Evolutionary conservation across 2,329 filamentous ascomycete species (phyloP), one percentile per base, ranked within the genome.

Genomic region (Trichoderma lentiforme): DNA sequence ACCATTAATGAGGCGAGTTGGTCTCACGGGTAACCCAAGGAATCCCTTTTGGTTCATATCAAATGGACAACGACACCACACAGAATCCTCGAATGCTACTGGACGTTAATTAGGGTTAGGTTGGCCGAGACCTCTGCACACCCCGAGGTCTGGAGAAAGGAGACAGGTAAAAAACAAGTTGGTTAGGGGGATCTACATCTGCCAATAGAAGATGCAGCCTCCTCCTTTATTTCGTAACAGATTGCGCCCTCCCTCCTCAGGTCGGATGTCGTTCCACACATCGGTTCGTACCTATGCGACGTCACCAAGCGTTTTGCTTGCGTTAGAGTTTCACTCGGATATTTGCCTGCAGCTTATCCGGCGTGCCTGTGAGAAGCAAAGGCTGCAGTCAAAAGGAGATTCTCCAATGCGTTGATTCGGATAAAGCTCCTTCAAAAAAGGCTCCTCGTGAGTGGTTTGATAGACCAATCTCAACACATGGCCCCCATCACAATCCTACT

Each of bases 291-390:
- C 65, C 56, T 47, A 18, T 34, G 36, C 65, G 34, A 60, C 65
- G 53, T 60, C 53, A 68, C 65, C 65, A 68, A 68, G 65, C 53
- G 51, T 43, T 21, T 58, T 58, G 18, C 15, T 58, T 11, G 26
- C 53, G 26, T 60, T 60, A 58, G 34, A 60, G 65, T 60, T 68
- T 68, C 65, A 60, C 65, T 60, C 56, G 65, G 36, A 39, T 68
- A 34, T 68, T 68, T 68, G 56, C 34, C 34, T 68, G 26, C 56
- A 68, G 32, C 53, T 60, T 60, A 47, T 68, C 65, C 64, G 64
- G 64, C 32, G 64, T 57, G 24, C n/a, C 26, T 58, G 28, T 21
- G 18, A 53, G 51, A 43, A 58, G 51, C 64, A 32, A 28, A n/a
- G 51, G n/a, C 24, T 58, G 21, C 32, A 30, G n/a, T 12, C 8